Base-by-base conservation (phyloP, 169 alveolate species). In the Cryptosporidium sp. region DNA sequence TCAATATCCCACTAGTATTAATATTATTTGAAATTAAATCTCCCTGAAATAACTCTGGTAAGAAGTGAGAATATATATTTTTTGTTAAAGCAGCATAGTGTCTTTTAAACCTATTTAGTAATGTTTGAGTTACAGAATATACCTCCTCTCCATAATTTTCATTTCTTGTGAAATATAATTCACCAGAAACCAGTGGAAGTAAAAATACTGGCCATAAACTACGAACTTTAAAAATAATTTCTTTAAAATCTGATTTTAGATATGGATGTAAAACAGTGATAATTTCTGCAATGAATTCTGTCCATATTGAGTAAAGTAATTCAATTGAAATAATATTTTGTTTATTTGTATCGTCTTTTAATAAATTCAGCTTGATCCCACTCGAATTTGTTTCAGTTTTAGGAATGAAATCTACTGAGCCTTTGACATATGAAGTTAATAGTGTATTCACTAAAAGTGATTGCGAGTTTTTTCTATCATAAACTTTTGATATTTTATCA, bases 211-310 rank as follows among this genome's bases (percentile, higher is more conserved):
- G 89, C 89, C 89, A 80, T 65, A 33, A 62, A 18, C 9, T 6
- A 10, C 21, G 35, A 33, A 62, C 45, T 50, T 62, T 80, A 31
- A 80, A 80, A 29, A 80, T 26, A 9, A 80, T 26, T 80, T 80
- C 89, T 43, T 5, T 37, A 62, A 80, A 80, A 48, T 80, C 75
- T 3, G 89, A 80, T 21, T 43, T 59, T 10, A 80, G 6, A 48
- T 61, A 80, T 23, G 89, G 75, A 33, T 80, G 51, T 50, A 80
- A 62, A 14, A 65, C 43, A 10, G 89, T 80, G 1, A 62, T 23
- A 37, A 80, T 59, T 80, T 80, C 89, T 10, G 89, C 89, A 7
- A 80, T 31, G 41, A 61, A 80, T 48, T 80, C 89, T 3, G 61
- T 80, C 89, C 89, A 80, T 26, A 80, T 59, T 7, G 29, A 43